Evolutionary conservation across 2,329 filamentous ascomycete species (phyloP).

Genomic region (Pseudogymnoascus sp.): DNA sequence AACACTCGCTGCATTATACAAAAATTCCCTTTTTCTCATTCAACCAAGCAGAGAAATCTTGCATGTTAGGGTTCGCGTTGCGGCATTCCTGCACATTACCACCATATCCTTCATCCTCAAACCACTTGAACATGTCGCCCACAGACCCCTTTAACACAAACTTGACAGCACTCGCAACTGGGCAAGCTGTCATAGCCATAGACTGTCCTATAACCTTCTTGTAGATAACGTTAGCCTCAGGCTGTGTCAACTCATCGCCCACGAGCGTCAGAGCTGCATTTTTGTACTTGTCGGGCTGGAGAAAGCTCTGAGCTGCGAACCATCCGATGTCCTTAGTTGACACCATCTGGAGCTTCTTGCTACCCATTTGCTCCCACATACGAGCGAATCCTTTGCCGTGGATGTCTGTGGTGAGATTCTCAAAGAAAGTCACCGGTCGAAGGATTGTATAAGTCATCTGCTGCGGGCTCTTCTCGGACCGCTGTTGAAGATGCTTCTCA

Average conservation of each 20-base stretch:
- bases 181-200: constrained; percentile 18
- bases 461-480: constrained; percentile 26
- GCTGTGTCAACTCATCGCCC: constrained; percentile 33
- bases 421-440: constrained; percentile 46
- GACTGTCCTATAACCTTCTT: constrained; percentile 16
- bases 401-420: constrained; percentile 27
- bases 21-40: constrained; percentile 19
- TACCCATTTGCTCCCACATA: constrained; percentile 10
- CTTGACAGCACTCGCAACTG: constrained; percentile 12
- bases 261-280: constrained; percentile 32
- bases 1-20: not conserved
- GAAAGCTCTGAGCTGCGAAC: constrained; percentile 35
- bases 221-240: constrained; percentile 22
- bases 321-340: constrained; percentile 35
- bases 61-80: constrained; percentile 32
- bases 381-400: not conserved
- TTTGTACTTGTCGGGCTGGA: constrained; percentile 28
- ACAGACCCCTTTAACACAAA: constrained; percentile 14
- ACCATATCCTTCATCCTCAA: constrained; percentile 15
- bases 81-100: constrained; percentile 28
- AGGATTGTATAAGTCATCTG: constrained; percentile 46
- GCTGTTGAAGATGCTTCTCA: constrained; percentile 47
- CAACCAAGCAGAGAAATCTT: constrained; percentile 36
- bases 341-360: constrained; percentile 32
- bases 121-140: constrained; percentile 17